These are phyloP conservation scores for Leccinum obscurum DNA, from an alignment of 768 basidiomycete species.

Conservation along the genomic window DNA sequence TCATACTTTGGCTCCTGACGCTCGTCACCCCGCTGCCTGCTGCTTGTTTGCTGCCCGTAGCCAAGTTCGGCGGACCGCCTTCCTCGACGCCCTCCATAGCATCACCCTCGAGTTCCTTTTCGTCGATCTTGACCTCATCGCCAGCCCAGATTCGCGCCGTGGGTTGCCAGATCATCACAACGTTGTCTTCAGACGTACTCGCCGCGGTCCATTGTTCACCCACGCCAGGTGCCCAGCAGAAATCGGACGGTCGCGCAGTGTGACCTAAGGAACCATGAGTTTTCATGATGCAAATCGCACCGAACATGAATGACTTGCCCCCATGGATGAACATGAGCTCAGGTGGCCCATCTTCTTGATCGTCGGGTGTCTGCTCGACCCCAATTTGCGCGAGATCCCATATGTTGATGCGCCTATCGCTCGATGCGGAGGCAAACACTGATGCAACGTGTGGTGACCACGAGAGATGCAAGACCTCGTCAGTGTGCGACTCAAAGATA, in stretches of 20 bases:
- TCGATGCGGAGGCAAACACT: constrained; percentile 92
- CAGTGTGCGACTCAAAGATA: constrained; percentile 88
- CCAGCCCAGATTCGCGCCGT: constrained; percentile 93
- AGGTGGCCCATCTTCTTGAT: constrained; percentile 97
- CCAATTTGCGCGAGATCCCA: constrained; percentile 95
- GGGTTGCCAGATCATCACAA: constrained; percentile 97
- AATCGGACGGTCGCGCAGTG: constrained; percentile 87
- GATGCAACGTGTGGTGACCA: constrained; percentile 96
- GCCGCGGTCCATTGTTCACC: constrained; percentile 83
- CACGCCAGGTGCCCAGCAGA: constrained; percentile 90
- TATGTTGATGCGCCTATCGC: constrained; percentile 89
- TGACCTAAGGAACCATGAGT: constrained; percentile 53
- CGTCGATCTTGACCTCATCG: constrained; percentile 81
- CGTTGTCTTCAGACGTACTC: constrained; percentile 94
- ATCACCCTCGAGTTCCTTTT: constrained; percentile 81
- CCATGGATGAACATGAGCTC: constrained; percentile 96
- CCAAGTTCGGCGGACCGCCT: constrained; percentile 20
- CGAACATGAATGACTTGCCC: constrained; percentile 46
- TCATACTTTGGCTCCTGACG: constrained; percentile 59
- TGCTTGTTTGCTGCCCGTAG: constrained; percentile 17
- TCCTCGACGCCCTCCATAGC: constrained; percentile 75
- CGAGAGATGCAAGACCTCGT: constrained; percentile 89
- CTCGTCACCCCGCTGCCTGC: constrained; percentile 38
- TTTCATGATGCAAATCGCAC: background rate
- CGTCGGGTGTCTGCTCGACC: constrained; percentile 95